A percentile compares a stretch with the other conserved stretches of the same genome.
These are phyloP conservation scores for Aspergillus ustus DNA, from an alignment of 2,329 filamentous ascomycete genomes.

Conservation along the genomic window DNA sequence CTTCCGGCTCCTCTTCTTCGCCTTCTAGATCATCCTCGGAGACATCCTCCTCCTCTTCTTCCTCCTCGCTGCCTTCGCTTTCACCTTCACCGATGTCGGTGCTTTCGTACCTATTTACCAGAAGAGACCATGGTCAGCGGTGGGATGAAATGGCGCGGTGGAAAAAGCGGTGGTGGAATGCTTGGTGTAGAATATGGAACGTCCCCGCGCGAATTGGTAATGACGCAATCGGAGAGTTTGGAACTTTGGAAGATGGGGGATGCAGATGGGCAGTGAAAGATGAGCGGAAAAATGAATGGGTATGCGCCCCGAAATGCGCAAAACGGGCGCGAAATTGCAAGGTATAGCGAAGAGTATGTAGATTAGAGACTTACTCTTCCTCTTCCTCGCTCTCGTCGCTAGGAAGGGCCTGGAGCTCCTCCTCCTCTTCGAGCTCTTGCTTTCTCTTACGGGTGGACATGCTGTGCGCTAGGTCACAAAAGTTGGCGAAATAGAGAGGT, in stretches of 20 bases:
- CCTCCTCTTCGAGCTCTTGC: slow-evolving; percentile 53
- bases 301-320: not conserved
- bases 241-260: not conserved
- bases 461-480: slow-evolving; percentile 14
- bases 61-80: slow-evolving; percentile 27
- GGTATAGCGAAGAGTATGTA: not conserved
- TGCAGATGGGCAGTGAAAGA: not conserved
- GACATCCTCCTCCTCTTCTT: slow-evolving; percentile 31
- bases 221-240: slow-evolving; percentile 6
- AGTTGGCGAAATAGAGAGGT: slow-evolving; percentile 12
- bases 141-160: not conserved
- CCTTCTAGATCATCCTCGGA: slow-evolving; percentile 33
- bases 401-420: slow-evolving; percentile 53
- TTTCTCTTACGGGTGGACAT: slow-evolving; percentile 58
- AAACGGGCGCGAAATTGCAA: not conserved
- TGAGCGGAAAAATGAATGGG: not conserved
- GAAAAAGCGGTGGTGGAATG: not conserved
- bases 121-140: not conserved
- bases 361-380: slow-evolving; percentile 50
- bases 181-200: not conserved
- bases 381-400: slow-evolving; percentile 57
- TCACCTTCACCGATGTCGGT: slow-evolving; percentile 30
- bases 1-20: slow-evolving; percentile 33
- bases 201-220: slow-evolving; percentile 1
- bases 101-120: slow-evolving; percentile 39